Evolutionary conservation across 2,329 filamentous ascomycete genomes (phyloP), one percentile per base, ranked within the genome.

Genomic region (Claviceps sp.): DNA sequence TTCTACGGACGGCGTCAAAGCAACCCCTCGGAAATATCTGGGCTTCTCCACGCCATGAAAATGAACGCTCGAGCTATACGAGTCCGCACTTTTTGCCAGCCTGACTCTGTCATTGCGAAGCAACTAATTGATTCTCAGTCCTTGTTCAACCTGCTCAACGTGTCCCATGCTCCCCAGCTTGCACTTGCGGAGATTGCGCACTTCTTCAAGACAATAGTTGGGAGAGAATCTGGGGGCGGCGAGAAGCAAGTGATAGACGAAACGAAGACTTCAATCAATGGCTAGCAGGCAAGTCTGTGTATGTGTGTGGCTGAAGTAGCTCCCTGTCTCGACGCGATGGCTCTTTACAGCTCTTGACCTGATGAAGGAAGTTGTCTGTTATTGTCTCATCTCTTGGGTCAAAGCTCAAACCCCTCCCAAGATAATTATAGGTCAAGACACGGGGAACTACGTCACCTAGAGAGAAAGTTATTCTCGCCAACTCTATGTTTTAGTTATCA

Each of bases 71-170:
- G 77, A 40, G 67, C 66, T 8, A 73, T 82, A 64, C 67, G 73
- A 22, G 60, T 80, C 40, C 72, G 75, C 41, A 80, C 77, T 0
- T 78, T 74, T 55, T 81, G 77, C 61, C 74, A 79, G 57, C 77
- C 78, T 0, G 78, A 82, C 59, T 69, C 73, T 0, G 76, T 78
- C 24, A 70, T 81, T 51, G 75, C 75, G 4, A 80, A 79, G 67
- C 77, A 80, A 60, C 64, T 82, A 6, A 63, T 77, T 2, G 77
- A 81, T 56, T 60, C 73, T 0, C 74, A 77, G 64, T 69, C 67
- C 8, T 62, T 80, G 2, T 70, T 78, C 54, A 70, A 73, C 54
- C 62, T 79, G 18, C 61, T 81, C 4, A 74, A 74, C 13, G 70
- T 67, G 24, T 60, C 67, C 0, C 69, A 74, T 43, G 50, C 61